A percentile compares a stretch with the other conserved stretches of the same genome.
Conservation (phyloP, 768 basidiomycete genomes). For the Guyanaporus albipodus region DNA sequence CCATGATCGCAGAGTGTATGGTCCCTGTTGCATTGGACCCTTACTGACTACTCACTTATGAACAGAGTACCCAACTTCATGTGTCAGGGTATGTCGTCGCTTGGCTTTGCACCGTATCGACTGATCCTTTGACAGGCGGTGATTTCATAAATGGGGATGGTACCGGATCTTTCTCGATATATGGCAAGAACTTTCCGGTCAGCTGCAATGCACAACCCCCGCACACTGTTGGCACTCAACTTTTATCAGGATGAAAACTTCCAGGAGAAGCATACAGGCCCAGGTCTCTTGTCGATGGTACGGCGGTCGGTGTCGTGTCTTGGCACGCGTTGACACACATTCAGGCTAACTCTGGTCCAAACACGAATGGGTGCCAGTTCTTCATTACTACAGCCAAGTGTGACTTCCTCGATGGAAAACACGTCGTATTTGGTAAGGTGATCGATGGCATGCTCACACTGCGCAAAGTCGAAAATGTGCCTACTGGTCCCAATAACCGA, state of each 20-base stretch:
- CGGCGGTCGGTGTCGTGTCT: conserved; percentile 4
- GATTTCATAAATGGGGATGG: conserved; percentile 95
- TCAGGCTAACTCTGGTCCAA: conserved; percentile 92
- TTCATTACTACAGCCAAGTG: conserved; percentile 96
- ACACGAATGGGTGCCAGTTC: conserved; percentile 97
- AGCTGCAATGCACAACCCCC: conserved; percentile 18
- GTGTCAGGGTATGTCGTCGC: conserved; percentile 67
- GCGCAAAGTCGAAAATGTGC: conserved; percentile 93
- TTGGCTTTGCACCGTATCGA: background rate
- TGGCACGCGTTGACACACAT: conserved; percentile 3
- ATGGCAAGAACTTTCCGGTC: conserved; percentile 90
- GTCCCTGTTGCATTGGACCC: conserved; percentile 2
- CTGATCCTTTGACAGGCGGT: conserved; percentile 52
- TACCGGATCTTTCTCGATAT: conserved; percentile 95
- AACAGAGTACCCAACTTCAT: conserved; percentile 87
- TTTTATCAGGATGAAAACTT: conserved; percentile 86
- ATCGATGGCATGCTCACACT: conserved; percentile 93
- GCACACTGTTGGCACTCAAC: background rate
- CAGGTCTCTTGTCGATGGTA: conserved; percentile 92
- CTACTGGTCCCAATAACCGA: conserved; percentile 85
- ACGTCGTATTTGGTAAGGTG: conserved; percentile 89
- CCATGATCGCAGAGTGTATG: conserved; percentile 61
- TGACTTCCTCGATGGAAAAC: conserved; percentile 93
- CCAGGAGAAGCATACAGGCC: conserved; percentile 77
- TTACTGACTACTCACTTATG: conserved; percentile 6